Evolutionary conservation across 805 yeast species (phyloP), one percentile per base, ranked within the genome.

Genomic region (Cyberlindnera nakhonratchasimensis): DNA sequence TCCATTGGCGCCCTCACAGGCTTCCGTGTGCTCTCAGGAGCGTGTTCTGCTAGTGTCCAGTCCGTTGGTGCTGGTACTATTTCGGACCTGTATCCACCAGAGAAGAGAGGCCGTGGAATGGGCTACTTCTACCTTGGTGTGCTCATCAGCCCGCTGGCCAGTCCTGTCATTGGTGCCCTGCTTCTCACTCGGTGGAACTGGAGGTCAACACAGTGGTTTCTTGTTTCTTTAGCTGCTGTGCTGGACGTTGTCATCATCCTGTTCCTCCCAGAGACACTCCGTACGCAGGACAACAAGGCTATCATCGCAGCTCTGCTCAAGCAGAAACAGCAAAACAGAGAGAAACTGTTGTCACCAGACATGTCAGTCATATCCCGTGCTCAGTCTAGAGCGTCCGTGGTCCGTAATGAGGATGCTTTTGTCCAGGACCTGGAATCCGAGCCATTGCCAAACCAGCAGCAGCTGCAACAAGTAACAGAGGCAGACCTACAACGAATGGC

Each of bases 61-160:
- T 77, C 90, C 16, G 87, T 87, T 17, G 96, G 96, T 4, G 96
- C 96, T 0, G 96, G 95, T 4, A 85, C 95, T 1, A 78, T 87
- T 21, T 74, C 86, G 17, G 96, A 88, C 56, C 58, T 88, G 26
- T 88, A 68, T 57, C 65, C 72, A 4, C 80, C 82, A 7, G 75
- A 78, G 25, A 76, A 81, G 51, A 71, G 96, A 55, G 96, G 96
- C 2, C 61, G 72, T 6, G 90, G 90, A 3, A 75, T 87, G 79
- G 95, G 96, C 0, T 67, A 78, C 36, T 87, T 76, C 53, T 88
- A 87, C 57, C 65, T 88, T 36, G 96, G 96, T 0, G 85, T 91
- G 0, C 68, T 88, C 33, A 71, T 80, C 53, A 95, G 93, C 0
- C 96, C 95, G 1, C 69, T 88, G 37, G 49, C 85, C 4, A 80